Percentiles rank a stretch among this genome's conserved stretches.
These are phyloP conservation scores for Saraca asoca DNA, from an alignment of 331 rosid species.

Conservation along the genomic window DNA sequence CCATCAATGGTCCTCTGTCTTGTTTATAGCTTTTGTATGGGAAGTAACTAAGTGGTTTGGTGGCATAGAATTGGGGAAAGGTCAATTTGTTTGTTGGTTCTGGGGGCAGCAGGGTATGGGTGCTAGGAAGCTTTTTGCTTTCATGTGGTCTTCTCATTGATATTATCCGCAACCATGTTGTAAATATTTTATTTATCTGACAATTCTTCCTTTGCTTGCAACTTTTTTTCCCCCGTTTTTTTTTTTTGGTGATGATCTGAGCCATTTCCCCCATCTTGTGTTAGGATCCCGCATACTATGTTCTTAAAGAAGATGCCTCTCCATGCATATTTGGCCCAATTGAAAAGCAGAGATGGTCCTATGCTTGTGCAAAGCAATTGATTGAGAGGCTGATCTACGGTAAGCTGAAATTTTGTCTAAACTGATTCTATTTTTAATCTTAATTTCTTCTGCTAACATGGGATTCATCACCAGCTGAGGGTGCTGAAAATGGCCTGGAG, in stretches of 20 bases:
- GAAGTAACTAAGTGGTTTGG: not conserved
- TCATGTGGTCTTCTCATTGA: not conserved
- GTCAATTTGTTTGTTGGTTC: not conserved
- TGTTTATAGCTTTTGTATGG: slow-evolving; percentile 25
- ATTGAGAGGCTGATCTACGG: slow-evolving; percentile 93
- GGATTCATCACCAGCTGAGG: slow-evolving; percentile 64
- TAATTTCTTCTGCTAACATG: slow-evolving; percentile 13
- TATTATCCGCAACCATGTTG: not conserved
- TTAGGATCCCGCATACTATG: slow-evolving; percentile 82
- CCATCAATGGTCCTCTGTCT: not conserved
- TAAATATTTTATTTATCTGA: not conserved
- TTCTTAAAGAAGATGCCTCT: slow-evolving; percentile 76
- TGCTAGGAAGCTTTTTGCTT: not conserved
- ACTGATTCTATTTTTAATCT: not conserved
- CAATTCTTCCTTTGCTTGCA: not conserved
- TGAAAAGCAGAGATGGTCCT: slow-evolving; percentile 97
- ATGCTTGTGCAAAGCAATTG: slow-evolving; percentile 94
- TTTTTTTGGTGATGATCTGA: slow-evolving; percentile 25
- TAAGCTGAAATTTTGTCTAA: slow-evolving; percentile 33
- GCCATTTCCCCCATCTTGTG: slow-evolving; percentile 16
- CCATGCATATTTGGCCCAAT: slow-evolving; percentile 93
- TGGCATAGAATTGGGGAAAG: not conserved
- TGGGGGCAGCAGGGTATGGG: not conserved
- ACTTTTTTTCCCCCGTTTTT: not conserved
- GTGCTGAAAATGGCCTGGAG: slow-evolving; percentile 88